Evolutionary conservation across 371 early-diverging fungal genomes (phyloP).

Genomic region (Parasitella parasitica): DNA sequence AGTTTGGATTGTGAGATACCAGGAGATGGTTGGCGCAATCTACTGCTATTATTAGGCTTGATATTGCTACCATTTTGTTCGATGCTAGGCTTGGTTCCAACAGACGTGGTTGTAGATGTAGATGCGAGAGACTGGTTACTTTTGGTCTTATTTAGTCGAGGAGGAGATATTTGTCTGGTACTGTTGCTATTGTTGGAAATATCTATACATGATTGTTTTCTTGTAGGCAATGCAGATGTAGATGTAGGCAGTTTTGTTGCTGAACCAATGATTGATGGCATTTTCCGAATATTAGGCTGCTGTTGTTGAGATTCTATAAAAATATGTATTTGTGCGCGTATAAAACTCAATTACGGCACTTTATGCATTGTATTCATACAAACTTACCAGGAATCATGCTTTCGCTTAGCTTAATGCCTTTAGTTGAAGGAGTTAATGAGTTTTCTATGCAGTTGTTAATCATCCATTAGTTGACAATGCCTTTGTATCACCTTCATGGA

Average conservation of each 20-base stretch:
- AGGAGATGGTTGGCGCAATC: constrained; percentile 18
- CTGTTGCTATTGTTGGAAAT: neutral
- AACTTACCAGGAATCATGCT: neutral
- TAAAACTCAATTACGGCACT: no score
- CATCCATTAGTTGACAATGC: constrained; percentile 6
- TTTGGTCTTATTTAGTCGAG: constrained; percentile 12
- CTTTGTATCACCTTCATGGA: constrained; percentile 4
- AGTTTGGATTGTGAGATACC: neutral
- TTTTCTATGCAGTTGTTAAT: neutral
- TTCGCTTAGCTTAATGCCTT: neutral
- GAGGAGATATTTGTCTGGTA: neutral
- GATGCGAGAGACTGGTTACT: constrained; percentile 16
- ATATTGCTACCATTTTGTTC: neutral
- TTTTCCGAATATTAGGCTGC: neutral
- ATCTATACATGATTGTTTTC: constrained; percentile 6
- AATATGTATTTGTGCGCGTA: no score
- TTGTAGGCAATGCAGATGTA: neutral
- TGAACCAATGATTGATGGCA: neutral
- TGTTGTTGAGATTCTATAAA: no score
- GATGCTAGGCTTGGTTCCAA: neutral
- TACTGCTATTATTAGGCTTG: constrained; percentile 1
- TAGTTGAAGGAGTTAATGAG: neutral
- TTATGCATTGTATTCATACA: neutral
- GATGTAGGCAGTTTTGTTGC: neutral
- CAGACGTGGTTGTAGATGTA: constrained; percentile 1